Conservation (phyloP, 805 yeast genomes). For the Ogataea polymorpha region DNA sequence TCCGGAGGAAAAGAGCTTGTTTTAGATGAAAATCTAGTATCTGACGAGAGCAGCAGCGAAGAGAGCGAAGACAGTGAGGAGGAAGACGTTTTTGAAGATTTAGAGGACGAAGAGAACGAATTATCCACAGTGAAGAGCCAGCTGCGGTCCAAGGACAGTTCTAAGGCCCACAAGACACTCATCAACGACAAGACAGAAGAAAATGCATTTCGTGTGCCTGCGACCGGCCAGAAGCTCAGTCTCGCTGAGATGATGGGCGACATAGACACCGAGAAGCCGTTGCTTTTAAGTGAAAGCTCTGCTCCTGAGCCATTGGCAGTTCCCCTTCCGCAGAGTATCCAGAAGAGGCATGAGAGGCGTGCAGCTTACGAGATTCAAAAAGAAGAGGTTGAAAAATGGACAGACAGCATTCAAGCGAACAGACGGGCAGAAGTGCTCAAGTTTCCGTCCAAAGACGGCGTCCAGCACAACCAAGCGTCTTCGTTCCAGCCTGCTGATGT, state of each 20-base stretch:
- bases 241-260: conserved; percentile 74
- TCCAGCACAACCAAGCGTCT: conserved; percentile 46
- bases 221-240: conserved; percentile 55
- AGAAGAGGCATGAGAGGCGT: conserved; percentile 76
- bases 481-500: conserved; percentile 50
- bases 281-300: conserved; percentile 33
- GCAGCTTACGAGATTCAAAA: conserved; percentile 91
- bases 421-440: conserved; percentile 81
- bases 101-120: conserved; percentile 38
- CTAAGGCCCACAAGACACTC: conserved; percentile 43
- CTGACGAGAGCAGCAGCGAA: conserved; percentile 27
- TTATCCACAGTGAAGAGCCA: conserved; percentile 39
- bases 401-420: conserved; percentile 72
- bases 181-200: conserved; percentile 56
- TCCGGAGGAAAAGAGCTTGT: conserved; percentile 22
- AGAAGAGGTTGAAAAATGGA: conserved; percentile 86
- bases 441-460: conserved; percentile 59
- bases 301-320: conserved; percentile 54
- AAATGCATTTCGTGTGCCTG: conserved; percentile 67
- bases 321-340: conserved; percentile 84
- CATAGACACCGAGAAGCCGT: conserved; percentile 49
- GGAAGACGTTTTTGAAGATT: conserved; percentile 28
- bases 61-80: conserved; percentile 26
- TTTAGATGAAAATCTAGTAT: conserved; percentile 28
- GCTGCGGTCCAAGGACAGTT: not conserved